Evolutionary conservation across 257 asterid genomes (phyloP).

Genomic region (Nicotiana otophora): DNA sequence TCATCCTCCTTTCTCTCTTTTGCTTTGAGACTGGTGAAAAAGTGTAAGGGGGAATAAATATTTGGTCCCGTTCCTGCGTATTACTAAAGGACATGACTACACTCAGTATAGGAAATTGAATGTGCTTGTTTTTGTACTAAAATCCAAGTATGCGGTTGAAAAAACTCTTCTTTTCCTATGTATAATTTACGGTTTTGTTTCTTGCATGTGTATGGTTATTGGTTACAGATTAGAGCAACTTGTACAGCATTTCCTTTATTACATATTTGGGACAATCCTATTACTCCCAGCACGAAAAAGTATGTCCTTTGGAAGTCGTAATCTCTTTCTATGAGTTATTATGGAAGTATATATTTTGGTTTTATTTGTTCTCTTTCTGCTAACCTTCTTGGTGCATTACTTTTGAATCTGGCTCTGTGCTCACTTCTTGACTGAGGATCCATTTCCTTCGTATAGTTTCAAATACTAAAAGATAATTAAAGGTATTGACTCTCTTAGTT

Average conservation of each 20-base stretch:
- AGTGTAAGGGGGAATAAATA: neutral
- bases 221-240: neutral
- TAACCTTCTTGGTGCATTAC: neutral
- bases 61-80: neutral
- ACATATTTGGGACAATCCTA: too few species aligned
- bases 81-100: neutral
- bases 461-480: neutral
- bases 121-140: neutral
- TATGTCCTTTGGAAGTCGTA: too few species aligned
- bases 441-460: neutral
- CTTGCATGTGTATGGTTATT: slow-evolving; percentile 2
- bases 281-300: too few species aligned
- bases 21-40: neutral
- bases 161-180: neutral
- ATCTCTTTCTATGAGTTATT: too few species aligned
- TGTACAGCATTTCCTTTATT: too few species aligned
- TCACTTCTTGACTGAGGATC: neutral
- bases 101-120: neutral
- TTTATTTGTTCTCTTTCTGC: neutral
- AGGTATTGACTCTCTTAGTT: neutral
- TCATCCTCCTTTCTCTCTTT: neutral
- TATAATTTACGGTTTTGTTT: neutral
- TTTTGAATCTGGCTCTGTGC: neutral
- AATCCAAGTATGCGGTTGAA: neutral
- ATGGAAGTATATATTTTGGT: too few species aligned